Evolutionary conservation across 768 basidiomycete genomes (phyloP).

Genomic region (Suillus clintonianus): DNA sequence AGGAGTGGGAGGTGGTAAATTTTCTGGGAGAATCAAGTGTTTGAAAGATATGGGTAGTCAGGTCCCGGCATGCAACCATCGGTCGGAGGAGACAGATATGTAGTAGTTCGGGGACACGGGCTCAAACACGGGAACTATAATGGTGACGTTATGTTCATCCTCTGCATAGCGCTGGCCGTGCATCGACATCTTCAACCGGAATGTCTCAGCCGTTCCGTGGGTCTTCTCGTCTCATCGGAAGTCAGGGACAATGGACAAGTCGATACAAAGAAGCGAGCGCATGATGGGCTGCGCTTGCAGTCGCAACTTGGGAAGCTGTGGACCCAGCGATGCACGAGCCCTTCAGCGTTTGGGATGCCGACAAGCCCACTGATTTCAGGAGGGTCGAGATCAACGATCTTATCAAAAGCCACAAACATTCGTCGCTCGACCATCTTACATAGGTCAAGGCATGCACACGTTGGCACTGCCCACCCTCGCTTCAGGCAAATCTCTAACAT

Average conservation of each 20-base stretch:
- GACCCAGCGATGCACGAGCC: conserved; percentile 87
- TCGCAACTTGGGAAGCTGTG: conserved; percentile 95
- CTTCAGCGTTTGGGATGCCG: conserved; percentile 91
- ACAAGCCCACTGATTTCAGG: conserved; percentile 96
- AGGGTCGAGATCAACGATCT: conserved; percentile 50
- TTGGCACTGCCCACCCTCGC: conserved; percentile 96
- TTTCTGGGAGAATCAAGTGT: conserved; percentile 95
- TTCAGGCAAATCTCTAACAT: conserved; percentile 98
- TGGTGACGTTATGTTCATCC: conserved; percentile 91
- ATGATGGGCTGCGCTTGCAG: conserved; percentile 97
- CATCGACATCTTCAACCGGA: conserved; percentile 97
- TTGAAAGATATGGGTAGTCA: conserved; percentile 96
- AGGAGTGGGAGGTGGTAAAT: conserved; percentile 90
- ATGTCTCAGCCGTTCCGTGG: conserved; percentile 85
- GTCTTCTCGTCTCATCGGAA: conserved; percentile 98
- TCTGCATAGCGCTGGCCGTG: conserved; percentile 92
- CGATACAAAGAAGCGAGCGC: conserved; percentile 86
- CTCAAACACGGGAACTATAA: conserved; percentile 96
- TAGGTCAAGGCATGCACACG: conserved; percentile 85
- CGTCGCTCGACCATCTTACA: conserved; percentile 95
- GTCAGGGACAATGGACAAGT: conserved; percentile 94
- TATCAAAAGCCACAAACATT: conserved; percentile 52
- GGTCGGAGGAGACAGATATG: conserved; percentile 91
- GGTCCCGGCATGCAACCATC: conserved; percentile 95
- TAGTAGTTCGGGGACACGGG: conserved; percentile 99